phyloP scores from a whole-genome alignment of 805 yeast genomes.

The Cyberlindnera maclurae region DNA sequence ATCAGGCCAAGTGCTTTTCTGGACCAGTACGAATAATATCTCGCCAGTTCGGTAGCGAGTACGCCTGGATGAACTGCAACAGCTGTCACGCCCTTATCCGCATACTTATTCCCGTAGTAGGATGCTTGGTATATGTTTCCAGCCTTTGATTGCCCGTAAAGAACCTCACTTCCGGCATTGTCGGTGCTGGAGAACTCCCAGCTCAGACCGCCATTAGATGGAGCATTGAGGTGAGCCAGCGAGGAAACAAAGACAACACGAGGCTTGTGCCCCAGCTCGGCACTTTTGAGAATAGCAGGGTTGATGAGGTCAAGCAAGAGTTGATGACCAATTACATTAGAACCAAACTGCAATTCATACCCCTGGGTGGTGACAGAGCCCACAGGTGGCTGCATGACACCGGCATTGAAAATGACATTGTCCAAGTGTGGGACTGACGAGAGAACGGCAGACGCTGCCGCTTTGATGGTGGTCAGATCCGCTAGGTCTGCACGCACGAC shows the following conservation, averaged over 20 bases:
- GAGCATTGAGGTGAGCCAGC: constrained; percentile 27
- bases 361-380: constrained; percentile 36
- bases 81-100: constrained; percentile 24
- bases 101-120: constrained; percentile 28
- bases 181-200: constrained; percentile 24
- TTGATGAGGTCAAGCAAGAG: constrained; percentile 34
- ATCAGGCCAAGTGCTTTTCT: not conserved
- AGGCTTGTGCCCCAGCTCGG: constrained; percentile 23
- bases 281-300: constrained; percentile 31
- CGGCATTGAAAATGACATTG: constrained; percentile 37
- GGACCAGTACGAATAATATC: constrained; percentile 13
- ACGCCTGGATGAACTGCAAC: constrained; percentile 37
- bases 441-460: constrained; percentile 28
- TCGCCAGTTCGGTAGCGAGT: constrained; percentile 29
- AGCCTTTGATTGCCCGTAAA: constrained; percentile 39
- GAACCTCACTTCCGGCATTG: not conserved
- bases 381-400: constrained; percentile 34
- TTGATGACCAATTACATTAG: constrained; percentile 40
- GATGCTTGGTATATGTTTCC: constrained; percentile 30
- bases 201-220: constrained; percentile 28
- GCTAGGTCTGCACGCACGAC: constrained; percentile 27
- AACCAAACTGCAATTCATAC: constrained; percentile 39
- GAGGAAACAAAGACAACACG: constrained; percentile 43
- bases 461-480: constrained; percentile 36
- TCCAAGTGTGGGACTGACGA: constrained; percentile 24